phyloP scores from a whole-genome alignment of 2,329 filamentous ascomycete genomes.

The Diplodia seriata region DNA sequence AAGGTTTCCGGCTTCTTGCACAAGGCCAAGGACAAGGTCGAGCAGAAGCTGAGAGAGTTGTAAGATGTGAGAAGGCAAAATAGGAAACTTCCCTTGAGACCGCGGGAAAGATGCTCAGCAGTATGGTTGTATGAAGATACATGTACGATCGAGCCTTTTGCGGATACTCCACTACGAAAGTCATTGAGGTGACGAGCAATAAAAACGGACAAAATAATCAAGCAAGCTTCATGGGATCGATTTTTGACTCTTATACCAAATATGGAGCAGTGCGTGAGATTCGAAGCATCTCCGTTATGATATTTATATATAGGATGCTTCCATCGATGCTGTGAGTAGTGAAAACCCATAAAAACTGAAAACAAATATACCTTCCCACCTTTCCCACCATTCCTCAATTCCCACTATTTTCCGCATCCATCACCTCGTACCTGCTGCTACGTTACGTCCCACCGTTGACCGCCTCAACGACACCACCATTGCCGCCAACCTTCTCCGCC shows the following conservation, averaged over 20 bases:
- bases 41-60: conserved; percentile 31
- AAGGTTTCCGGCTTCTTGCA: conserved; percentile 25
- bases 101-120: background rate
- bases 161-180: background rate
- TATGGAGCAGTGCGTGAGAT: background rate
- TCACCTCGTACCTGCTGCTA: background rate
- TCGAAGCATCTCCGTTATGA: background rate
- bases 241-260: background rate
- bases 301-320: background rate
- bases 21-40: conserved; percentile 31
- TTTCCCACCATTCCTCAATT: background rate
- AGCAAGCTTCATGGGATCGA: background rate
- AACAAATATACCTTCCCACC: background rate
- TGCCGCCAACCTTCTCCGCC: background rate
- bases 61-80: background rate
- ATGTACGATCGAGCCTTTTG: conserved; percentile 2
- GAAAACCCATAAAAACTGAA: background rate
- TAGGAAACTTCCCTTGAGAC: background rate
- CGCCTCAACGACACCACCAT: background rate
- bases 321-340: background rate
- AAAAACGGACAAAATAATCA: background rate
- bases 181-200: background rate
- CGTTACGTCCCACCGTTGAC: background rate
- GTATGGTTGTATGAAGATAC: background rate
- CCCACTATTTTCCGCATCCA: background rate